Evolutionary conservation across 106 monocot species (phyloP).

Genomic region (Dioscorea dumetorum): DNA sequence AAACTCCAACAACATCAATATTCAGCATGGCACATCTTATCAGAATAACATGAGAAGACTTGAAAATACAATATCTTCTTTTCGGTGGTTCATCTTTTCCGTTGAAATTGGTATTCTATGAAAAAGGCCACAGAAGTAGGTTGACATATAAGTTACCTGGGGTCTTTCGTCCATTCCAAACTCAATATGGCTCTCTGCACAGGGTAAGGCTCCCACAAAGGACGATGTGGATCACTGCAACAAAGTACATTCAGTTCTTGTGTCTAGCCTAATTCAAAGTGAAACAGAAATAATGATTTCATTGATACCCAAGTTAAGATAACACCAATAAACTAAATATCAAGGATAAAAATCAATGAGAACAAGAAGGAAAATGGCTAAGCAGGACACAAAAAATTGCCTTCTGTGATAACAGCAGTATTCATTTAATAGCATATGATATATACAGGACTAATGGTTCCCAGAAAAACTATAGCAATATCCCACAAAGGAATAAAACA

Average conservation of each 20-base stretch:
- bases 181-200: conserved; percentile 53
- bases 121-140: no score
- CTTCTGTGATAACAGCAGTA: no score
- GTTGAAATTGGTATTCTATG: background rate
- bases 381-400: no score
- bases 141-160: conserved; percentile 36
- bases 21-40: no score
- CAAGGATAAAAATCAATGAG: background rate
- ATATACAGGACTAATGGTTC: no score
- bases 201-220: conserved; percentile 59
- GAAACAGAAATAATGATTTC: background rate
- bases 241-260: background rate
- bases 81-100: no score
- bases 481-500: background rate
- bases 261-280: background rate
- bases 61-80: no score
- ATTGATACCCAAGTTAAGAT: background rate
- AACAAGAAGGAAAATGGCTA: no score
- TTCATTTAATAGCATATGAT: no score
- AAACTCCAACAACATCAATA: no score
- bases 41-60: no score
- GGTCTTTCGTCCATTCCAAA: conserved; percentile 68
- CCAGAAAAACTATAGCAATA: background rate
- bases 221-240: conserved; percentile 74
- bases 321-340: background rate